Evolutionary conservation across 2,329 filamentous ascomycete species (phyloP), one percentile per base, ranked within the genome.

Genomic region (Herpotrichia juniperi): DNA sequence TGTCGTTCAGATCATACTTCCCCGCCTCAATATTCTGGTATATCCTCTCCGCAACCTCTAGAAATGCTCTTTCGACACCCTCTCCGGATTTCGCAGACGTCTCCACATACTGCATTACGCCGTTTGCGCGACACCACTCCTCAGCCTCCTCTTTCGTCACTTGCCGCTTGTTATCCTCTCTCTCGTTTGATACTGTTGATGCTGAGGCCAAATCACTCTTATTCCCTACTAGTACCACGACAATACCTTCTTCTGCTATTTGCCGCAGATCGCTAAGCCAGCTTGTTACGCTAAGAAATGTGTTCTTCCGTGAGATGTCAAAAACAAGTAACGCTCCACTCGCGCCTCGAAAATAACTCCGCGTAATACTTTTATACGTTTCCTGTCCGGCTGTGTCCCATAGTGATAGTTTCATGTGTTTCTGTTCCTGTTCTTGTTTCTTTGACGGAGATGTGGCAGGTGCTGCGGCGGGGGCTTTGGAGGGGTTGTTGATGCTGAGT

Each of bases 321-420:
- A 97, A 99, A 56, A 99, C 94, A 22, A 99, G 85, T 12, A 99
- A 82, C 4, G 87, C 87, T 26, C 87, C 87, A 0, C 83, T 86
- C 32, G 87, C 87, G 65, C 92, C 93, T 47, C 93, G 88, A 76
- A 96, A 96, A 78, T 97, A 97, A 56, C 90, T 94, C 48, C 93
- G 83, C 8, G 93, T 97, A 53, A 97, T 94, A 39, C 89, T 93
- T 74, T 97, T 97, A 81, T 97, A 97, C 11, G 92, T 96, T 79
- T 97, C 93, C 74, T 97, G 93, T 22, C 93, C 93, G 14, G 93
- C 93, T 1, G 93, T 97, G 71, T 97, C 93, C 93, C 93, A 97
- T 10, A 97, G 81, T 39, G 87, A 91, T 4, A 96, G 83, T 76
- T 96, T 96, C 92, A 96, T 96, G 78, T 93, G 88, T 86, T 85